Base-by-base conservation (phyloP, 2,329 filamentous ascomycete genomes). In the Verticillium nonalfalfae region DNA sequence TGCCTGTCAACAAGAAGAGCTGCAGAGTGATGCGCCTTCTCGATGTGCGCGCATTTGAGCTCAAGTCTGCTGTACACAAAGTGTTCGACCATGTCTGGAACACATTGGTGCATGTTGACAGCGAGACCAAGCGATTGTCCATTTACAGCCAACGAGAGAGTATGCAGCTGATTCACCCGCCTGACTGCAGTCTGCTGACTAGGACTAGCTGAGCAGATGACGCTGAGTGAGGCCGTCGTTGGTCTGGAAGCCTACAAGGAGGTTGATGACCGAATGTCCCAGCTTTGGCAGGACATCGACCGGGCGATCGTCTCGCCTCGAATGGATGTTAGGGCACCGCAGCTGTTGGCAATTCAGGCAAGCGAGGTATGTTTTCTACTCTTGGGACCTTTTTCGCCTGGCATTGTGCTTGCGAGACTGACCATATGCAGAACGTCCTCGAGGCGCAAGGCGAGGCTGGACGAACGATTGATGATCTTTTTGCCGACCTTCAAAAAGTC, bases 21-120 rank as follows among this genome's bases (percentile, higher is more conserved):
- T 86, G 85, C 36, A 81, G 87, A 36, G 83, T 85, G 2, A 81
- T 87, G 70, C 84, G 82, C 60, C 76, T 96, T 31, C 75, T 97
- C 4, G 81, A 87, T 64, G 74, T 85, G 55, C 84, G 88, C 64
- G 82, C 85, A 1, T 85, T 85, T 33, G 85, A 88, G 68, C 77
- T 96, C 61, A 88, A 87, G 64, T 81, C 83, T 2, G 80, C 84
- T 21, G 82, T 95, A 26, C 83, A 87, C 61, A 84, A 89, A 50
- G 84, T 85, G 9, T 82, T 95, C 45, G 83, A 85, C 54, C 79
- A 81, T 60, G 82, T 87, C n/a, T 97, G 93, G 91, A 83, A 84
- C 62, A 78, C 81, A 0, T 77, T 94, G 54, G 77, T 96, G 13
- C 74, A 79, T 1, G 74, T 93, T 18, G 85, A 94, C 68, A 73